A percentile compares a stretch with the other conserved stretches of the same genome.
These are phyloP conservation scores for Epichloe sibirici DNA, from an alignment of 2,329 filamentous ascomycete genomes.

Conservation along the genomic window DNA sequence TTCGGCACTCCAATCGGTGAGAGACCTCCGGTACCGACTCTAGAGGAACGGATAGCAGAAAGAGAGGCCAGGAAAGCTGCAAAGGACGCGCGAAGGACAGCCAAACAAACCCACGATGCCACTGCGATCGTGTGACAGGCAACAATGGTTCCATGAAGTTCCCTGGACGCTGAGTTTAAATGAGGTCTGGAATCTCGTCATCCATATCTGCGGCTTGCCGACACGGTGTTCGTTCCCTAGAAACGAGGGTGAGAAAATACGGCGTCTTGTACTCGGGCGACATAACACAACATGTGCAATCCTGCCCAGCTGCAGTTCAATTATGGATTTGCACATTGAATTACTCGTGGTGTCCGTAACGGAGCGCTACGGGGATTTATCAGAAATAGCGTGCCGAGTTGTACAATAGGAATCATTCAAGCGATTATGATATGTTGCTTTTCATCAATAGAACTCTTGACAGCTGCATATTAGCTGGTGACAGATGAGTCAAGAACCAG, in stretches of 20 bases:
- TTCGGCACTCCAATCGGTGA: conserved; percentile 48
- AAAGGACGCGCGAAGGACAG: conserved; percentile 44
- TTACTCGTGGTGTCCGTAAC: not conserved
- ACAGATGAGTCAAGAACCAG: not conserved
- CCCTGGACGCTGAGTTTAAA: not conserved
- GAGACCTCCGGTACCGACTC: conserved; percentile 52
- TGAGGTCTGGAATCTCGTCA: not conserved
- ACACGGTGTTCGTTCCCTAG: too few species aligned
- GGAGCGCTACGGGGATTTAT: not conserved
- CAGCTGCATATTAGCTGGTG: not conserved
- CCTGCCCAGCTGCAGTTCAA: not conserved
- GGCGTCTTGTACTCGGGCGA: not conserved
- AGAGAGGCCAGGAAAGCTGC: conserved; percentile 41
- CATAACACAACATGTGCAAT: too few species aligned
- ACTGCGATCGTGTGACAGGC: not conserved
- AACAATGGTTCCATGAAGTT: not conserved
- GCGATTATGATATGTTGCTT: not conserved
- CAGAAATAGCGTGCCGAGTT: not conserved
- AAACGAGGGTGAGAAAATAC: not conserved
- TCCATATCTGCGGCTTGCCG: not conserved
- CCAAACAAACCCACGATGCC: conserved; percentile 16
- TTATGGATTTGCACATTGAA: not conserved
- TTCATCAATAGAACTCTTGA: not conserved
- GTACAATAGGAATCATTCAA: not conserved
- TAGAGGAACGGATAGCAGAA: conserved; percentile 46